Percentiles rank a stretch among this genome's conserved stretches.
Evolutionary conservation across 768 basidiomycete genomes (phyloP).

Genomic region (Russula foetens): DNA sequence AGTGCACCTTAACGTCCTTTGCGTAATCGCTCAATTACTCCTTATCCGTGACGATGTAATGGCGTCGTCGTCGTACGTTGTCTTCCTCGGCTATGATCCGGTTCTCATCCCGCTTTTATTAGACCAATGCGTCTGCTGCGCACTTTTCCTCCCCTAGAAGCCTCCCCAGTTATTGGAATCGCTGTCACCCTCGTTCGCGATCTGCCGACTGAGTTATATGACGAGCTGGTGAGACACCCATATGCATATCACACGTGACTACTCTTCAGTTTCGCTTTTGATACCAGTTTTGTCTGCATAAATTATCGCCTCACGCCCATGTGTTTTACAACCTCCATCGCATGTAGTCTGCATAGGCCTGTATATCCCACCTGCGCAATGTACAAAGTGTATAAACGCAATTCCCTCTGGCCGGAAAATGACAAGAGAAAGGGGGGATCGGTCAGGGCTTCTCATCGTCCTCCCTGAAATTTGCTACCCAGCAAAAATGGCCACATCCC

Average conservation of each 20-base stretch:
- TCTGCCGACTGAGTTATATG: conserved; percentile 77
- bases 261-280: background rate
- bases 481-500: conserved; percentile 79
- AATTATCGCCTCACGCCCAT: background rate
- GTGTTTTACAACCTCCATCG: background rate
- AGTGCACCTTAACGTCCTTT: conserved; percentile 91
- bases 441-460: conserved; percentile 8
- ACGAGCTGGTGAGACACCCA: conserved; percentile 83
- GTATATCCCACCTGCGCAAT: background rate
- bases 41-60: conserved; percentile 89
- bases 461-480: conserved; percentile 38
- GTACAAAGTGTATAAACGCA: background rate
- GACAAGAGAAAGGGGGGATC: background rate
- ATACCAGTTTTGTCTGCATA: background rate
- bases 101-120: background rate
- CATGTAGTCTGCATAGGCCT: background rate
- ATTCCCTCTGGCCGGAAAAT: background rate
- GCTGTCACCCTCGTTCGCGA: conserved; percentile 92
- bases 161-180: conserved; percentile 81
- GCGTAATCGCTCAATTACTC: conserved; percentile 91
- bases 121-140: conserved; percentile 94
- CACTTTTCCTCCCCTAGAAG: conserved; percentile 88
- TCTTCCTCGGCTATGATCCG: background rate
- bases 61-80: conserved; percentile 67
- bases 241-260: conserved; percentile 38